These are phyloP conservation scores for Neurospora hispaniola DNA, from an alignment of 495 filamentous ascomycete species.

Conservation along the genomic window DNA sequence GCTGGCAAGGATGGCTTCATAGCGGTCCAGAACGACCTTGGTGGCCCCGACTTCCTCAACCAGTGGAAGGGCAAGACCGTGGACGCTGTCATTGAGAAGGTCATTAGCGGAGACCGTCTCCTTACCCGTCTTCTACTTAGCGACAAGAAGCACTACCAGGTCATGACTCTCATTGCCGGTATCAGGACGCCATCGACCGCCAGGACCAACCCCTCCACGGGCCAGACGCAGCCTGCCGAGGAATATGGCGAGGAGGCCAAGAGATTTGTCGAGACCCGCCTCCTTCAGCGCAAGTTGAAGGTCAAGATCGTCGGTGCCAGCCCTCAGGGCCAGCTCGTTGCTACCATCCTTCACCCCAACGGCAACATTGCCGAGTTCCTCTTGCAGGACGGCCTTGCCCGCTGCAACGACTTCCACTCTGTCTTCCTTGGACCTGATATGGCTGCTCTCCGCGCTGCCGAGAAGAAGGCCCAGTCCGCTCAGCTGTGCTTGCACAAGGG, in stretches of 20 bases:
- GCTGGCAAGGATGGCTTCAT: constrained; percentile 45
- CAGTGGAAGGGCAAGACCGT: constrained; percentile 68
- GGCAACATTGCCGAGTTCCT: constrained; percentile 87
- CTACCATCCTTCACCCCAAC: constrained; percentile 68
- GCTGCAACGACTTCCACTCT: constrained; percentile 90
- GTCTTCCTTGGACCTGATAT: constrained; percentile 79
- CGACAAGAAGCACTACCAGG: constrained; percentile 69
- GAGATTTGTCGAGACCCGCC: constrained; percentile 69
- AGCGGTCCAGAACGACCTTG: constrained; percentile 68
- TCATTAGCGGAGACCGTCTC: constrained; percentile 81
- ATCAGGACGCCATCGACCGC: constrained; percentile 78
- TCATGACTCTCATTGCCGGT: constrained; percentile 78
- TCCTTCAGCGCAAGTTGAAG: constrained; percentile 77
- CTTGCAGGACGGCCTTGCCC: constrained; percentile 75
- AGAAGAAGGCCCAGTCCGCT: constrained; percentile 68
- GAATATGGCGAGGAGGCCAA: constrained; percentile 79
- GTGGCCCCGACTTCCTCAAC: constrained; percentile 63
- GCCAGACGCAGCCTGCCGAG: constrained; percentile 72
- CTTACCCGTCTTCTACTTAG: constrained; percentile 70
- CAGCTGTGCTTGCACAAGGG: constrained; percentile 69
- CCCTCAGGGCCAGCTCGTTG: constrained; percentile 76
- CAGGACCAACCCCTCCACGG: constrained; percentile 61
- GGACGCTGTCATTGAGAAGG: constrained; percentile 70
- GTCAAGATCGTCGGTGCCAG: constrained; percentile 75
- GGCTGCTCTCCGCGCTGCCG: constrained; percentile 73